Base-by-base conservation (phyloP, 139 green algal genomes). In the Yamagishiella unicocca region DNA sequence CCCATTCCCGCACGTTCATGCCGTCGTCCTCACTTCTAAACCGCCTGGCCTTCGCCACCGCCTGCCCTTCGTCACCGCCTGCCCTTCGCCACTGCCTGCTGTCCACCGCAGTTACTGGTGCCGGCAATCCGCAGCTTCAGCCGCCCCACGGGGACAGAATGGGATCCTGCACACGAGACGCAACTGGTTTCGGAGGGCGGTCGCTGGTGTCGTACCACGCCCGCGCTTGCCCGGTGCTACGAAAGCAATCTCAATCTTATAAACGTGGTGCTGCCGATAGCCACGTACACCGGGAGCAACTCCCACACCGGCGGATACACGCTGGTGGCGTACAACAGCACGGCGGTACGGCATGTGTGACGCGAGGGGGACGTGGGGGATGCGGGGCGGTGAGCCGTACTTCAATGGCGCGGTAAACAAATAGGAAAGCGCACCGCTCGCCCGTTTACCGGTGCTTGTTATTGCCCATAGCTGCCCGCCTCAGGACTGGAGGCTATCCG, bases 321-420 rank as follows among this genome's bases (percentile, higher is more conserved):
- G 19, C 38, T 72, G 64, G 64, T 72, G 10, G 2, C 64, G 64
- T 72, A 72, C 64, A 72, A 40, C 33, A 72, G 64, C 64, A 72
- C 64, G 38, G 27, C 38, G 64, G 64, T 72, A 72, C 64, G 64
- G 64, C 64, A 29, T 37, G 38, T 22, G 10, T 40, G 29, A 38
- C 3, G 64, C 27, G 64, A 3, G 33, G 2, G 25, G 64, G n/a
- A n/a, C n/a, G n/a, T n/a, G n/a, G n/a, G n/a, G n/a, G n/a, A n/a
- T n/a, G n/a, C n/a, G n/a, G n/a, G n/a, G n/a, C n/a, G n/a, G n/a
- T n/a, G n/a, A n/a, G n/a, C n/a, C n/a, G n/a, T n/a, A n/a, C n/a
- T n/a, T n/a, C n/a, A n/a, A 38, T 37, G 64, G 5, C 5, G 4
- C 27, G 27, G 29, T 72, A 12, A 25, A 72, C 64, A 12, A 37